Evolutionary conservation across 768 basidiomycete species (phyloP).

Genomic region (Gyrodon lividus): DNA sequence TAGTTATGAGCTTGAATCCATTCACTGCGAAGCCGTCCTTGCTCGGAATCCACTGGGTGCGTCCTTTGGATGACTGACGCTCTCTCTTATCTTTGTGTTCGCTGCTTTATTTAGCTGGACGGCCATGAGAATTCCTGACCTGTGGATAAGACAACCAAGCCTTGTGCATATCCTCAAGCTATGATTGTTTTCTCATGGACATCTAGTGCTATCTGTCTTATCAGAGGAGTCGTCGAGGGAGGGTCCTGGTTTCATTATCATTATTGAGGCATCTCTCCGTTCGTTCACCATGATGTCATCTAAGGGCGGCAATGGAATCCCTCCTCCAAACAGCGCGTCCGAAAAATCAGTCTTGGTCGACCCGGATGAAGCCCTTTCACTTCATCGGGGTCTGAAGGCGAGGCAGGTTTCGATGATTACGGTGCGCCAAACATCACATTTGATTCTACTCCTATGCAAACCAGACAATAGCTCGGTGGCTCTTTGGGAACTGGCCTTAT

Average conservation of each 20-base stretch:
- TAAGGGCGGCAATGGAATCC: background rate
- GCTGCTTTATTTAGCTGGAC: conserved; percentile 5
- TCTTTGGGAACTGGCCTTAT: conserved; percentile 57
- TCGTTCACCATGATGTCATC: background rate
- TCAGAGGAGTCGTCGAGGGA: background rate
- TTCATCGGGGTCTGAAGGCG: conserved; percentile 51
- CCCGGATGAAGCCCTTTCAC: conserved; percentile 34
- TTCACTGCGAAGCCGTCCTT: background rate
- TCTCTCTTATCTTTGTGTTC: background rate
- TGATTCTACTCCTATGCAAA: background rate
- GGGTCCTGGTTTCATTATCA: background rate
- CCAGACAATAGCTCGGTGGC: conserved; percentile 39
- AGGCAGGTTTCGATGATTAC: conserved; percentile 59
- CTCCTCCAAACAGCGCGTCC: background rate
- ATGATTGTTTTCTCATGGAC: background rate
- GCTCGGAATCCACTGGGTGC: background rate
- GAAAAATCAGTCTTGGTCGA: conserved; percentile 28
- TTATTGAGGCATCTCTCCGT: background rate
- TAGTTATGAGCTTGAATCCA: background rate
- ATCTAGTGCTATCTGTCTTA: background rate
- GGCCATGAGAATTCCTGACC: background rate
- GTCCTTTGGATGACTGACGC: background rate
- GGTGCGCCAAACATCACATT: conserved; percentile 23
- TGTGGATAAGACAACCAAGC: background rate
- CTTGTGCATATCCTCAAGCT: background rate